Evolutionary conservation across 305 asterid species (phyloP).

Genomic region (Rubia balearica): DNA sequence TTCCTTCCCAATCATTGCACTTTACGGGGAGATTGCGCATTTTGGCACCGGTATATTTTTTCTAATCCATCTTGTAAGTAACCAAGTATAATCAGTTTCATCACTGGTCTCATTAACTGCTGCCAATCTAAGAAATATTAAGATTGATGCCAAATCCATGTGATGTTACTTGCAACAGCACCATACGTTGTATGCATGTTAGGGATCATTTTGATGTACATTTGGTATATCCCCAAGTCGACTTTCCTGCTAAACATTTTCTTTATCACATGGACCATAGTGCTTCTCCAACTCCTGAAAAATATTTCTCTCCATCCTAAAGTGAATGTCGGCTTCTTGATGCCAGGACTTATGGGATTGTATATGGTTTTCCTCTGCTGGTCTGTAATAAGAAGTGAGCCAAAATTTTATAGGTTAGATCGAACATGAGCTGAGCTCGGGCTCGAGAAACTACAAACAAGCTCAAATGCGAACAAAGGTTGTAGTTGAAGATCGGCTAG

Average conservation of each 20-base stretch:
- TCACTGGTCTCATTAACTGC: conserved; percentile 41
- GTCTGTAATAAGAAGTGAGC: conserved; percentile 45
- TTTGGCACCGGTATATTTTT: too few species aligned
- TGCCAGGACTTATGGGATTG: conserved; percentile 50
- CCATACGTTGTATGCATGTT: conserved; percentile 40
- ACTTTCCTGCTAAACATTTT: conserved; percentile 46
- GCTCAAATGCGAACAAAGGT: too few species aligned
- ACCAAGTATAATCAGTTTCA: conserved; percentile 24
- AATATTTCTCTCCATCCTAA: conserved; percentile 48
- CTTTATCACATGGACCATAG: conserved; percentile 49
- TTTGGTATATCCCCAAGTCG: conserved; percentile 49
- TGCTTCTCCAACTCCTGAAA: conserved; percentile 48
- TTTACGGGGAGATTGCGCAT: too few species aligned
- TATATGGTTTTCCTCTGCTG: conserved; percentile 51
- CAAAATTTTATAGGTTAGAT: too few species aligned
- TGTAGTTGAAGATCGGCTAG: too few species aligned
- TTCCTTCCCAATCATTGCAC: too few species aligned
- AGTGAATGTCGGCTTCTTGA: conserved; percentile 38
- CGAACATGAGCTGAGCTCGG: too few species aligned
- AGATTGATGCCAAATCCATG: conserved; percentile 41
- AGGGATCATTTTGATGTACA: conserved; percentile 48
- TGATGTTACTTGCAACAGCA: conserved; percentile 38
- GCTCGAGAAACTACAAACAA: too few species aligned
- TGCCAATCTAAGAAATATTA: conserved; percentile 36
- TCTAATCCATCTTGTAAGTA: too few species aligned